These are phyloP conservation scores for Trichosporon inkin DNA, from an alignment of 1,284 basidiomycete species.

Conservation along the genomic window DNA sequence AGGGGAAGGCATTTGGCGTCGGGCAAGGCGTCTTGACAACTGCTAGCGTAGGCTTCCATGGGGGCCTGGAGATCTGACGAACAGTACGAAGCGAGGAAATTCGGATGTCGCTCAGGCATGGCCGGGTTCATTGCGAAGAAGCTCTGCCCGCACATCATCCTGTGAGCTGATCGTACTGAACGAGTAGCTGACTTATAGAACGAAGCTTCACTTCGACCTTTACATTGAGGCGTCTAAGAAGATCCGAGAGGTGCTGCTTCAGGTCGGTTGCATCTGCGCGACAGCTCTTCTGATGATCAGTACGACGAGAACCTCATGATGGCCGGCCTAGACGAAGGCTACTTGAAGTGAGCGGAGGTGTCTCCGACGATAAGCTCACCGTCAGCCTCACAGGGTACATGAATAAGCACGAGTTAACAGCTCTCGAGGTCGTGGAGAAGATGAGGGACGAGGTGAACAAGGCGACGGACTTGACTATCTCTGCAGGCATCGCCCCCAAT, in stretches of 20 bases:
- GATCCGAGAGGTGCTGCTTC: constrained; percentile 42
- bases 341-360: constrained; percentile 65
- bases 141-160: constrained; percentile 84
- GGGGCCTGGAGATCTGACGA: not conserved
- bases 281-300: constrained; percentile 40
- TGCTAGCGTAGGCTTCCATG: constrained; percentile 52
- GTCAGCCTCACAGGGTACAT: constrained; percentile 60
- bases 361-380: not conserved
- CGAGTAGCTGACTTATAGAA: constrained; percentile 9
- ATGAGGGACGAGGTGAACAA: constrained; percentile 67
- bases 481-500: constrained; percentile 84
- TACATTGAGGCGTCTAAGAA: constrained; percentile 66
- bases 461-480: constrained; percentile 82
- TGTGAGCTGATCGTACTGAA: constrained; percentile 43
- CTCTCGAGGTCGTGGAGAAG: constrained; percentile 69
- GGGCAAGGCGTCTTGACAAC: constrained; percentile 71
- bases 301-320: constrained; percentile 77
- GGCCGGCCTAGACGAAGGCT: constrained; percentile 83
- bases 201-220: constrained; percentile 55
- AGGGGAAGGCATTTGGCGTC: constrained; percentile 83
- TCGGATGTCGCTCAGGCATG: constrained; percentile 84
- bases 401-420: constrained; percentile 59
- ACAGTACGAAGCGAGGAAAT: constrained; percentile 85
- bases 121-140: constrained; percentile 89
- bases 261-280: constrained; percentile 20